Percentiles rank a stretch among this genome's conserved stretches.
phyloP scores from a whole-genome alignment of 2,329 filamentous ascomycete genomes.

The Beauveria rudraprayagi region DNA sequence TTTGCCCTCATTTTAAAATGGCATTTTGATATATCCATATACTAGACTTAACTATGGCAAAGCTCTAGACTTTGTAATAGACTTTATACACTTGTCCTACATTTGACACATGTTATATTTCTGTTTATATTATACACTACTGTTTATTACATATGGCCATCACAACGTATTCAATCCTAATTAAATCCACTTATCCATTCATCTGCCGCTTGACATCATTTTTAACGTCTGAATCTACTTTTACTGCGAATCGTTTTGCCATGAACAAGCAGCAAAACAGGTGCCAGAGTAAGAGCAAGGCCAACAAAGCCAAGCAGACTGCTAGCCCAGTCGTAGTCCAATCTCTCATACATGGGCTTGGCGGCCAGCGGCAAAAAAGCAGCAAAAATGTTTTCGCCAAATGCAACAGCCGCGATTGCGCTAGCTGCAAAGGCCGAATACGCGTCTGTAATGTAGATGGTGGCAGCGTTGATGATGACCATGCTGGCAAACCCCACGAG shows the following conservation, averaged over 20 bases:
- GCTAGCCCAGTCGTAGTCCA: slow-evolving; percentile 12
- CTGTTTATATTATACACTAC: no score
- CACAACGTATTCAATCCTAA: not conserved
- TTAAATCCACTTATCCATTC: not conserved
- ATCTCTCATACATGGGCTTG: slow-evolving; percentile 12
- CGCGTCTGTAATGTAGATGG: slow-evolving; percentile 12
- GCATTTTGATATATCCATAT: not conserved
- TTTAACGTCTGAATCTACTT: slow-evolving; percentile 5
- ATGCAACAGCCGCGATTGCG: slow-evolving; percentile 13
- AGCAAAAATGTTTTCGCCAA: slow-evolving; percentile 13
- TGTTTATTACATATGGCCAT: not conserved
- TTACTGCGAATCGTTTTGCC: slow-evolving; percentile 9
- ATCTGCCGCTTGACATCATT: no score
- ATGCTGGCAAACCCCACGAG: slow-evolving; percentile 13
- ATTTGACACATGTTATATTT: no score
- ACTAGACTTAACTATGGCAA: not conserved
- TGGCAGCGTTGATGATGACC: slow-evolving; percentile 10
- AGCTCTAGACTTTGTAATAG: not conserved
- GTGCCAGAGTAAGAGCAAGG: slow-evolving; percentile 10
- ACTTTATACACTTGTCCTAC: not conserved
- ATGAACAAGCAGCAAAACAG: slow-evolving; percentile 2
- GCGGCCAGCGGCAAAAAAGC: slow-evolving; percentile 13
- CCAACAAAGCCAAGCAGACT: slow-evolving; percentile 11
- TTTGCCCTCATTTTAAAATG: not conserved
- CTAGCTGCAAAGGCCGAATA: slow-evolving; percentile 11